Evolutionary conservation across 208 protist species (phyloP).

Genomic region (Trypanosomatidae sp.): DNA sequence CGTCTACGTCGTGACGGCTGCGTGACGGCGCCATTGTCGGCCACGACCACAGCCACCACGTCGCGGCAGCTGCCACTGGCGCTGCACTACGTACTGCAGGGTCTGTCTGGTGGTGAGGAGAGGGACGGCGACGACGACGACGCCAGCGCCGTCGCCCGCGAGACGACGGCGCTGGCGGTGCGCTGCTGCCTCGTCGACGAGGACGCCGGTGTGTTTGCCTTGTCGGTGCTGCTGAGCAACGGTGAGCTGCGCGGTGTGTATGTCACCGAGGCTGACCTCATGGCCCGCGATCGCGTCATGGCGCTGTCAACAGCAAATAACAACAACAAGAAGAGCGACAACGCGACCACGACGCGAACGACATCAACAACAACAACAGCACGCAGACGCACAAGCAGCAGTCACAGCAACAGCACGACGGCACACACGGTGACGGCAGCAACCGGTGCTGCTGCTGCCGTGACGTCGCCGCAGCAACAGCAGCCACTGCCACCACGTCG

Average conservation of each 20-base stretch:
- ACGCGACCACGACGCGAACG: background rate
- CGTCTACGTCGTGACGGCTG: no score
- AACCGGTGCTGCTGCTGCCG: background rate
- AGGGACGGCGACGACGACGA: no score
- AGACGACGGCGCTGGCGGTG: constrained; percentile 38
- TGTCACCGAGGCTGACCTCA: constrained; percentile 51
- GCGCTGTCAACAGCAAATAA: no score
- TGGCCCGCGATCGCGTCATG: constrained; percentile 42
- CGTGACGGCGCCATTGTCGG: background rate
- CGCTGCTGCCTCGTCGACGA: constrained; percentile 30
- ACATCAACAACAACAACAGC: constrained; percentile 1
- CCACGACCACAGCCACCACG: constrained; percentile 1
- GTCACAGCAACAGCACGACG: no score
- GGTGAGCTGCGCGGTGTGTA: constrained; percentile 29
- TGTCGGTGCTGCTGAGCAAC: constrained; percentile 30
- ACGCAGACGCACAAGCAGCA: no score
- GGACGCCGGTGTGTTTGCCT: constrained; percentile 48
- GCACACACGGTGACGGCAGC: background rate
- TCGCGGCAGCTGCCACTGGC: constrained; percentile 3
- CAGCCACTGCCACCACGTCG: no score
- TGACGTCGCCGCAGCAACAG: constrained; percentile 10
- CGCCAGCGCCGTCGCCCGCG: background rate
- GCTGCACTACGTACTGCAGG: constrained; percentile 6
- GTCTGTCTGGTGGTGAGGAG: no score
- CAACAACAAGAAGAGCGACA: no score